Base-by-base conservation (phyloP, 768 basidiomycete species). In the Boletus pseudopeckii region DNA sequence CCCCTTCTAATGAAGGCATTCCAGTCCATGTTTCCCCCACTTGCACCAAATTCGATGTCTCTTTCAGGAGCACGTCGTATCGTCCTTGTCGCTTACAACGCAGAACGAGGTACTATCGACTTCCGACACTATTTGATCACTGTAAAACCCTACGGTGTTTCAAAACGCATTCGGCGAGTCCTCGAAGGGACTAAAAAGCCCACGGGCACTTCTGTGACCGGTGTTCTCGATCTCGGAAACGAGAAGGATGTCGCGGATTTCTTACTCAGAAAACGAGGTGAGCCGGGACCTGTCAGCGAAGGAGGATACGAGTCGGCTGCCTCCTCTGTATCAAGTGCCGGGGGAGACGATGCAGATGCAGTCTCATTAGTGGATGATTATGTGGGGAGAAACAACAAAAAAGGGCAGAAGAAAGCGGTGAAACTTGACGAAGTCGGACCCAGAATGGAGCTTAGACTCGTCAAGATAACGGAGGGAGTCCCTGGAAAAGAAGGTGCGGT, bases 241-340 rank as follows among this genome's bases (percentile, higher is more conserved):
- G 93, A 96, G 68, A 86, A 88, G 66, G 97, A 99, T 65, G 88
- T 99, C 28, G 92, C 96, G 2, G 96, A 99, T 69, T 99, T 97
- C 67, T 71, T 99, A 61, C 78, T 98, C 37, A 75, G 91, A 28
- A 83, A 79, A 63, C 74, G 76, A 48, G 87, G 88, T 15, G 81
- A 85, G 50, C 64, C 76, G 43, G 79, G 79, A 15, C 82, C 82
- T 38, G 65, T 47, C 17, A 79, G 84, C 42, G 73, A 75, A 46
- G 87, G 83, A 30, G 84, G 90, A 20, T 88, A 92, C 64, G 86
- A 93, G 71, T 85, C 83, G 49, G 86, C 86, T 10, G 84, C 83
- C n/a, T 88, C 86, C n/a, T 85, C 86, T 9, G 83, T 85, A 40
- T 85, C 86, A 56, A 92, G 91, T 59, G 85, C 76, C 3, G 92